Base-by-base conservation (phyloP, 371 early-diverging fungal species). In the Mortierella sp. region DNA sequence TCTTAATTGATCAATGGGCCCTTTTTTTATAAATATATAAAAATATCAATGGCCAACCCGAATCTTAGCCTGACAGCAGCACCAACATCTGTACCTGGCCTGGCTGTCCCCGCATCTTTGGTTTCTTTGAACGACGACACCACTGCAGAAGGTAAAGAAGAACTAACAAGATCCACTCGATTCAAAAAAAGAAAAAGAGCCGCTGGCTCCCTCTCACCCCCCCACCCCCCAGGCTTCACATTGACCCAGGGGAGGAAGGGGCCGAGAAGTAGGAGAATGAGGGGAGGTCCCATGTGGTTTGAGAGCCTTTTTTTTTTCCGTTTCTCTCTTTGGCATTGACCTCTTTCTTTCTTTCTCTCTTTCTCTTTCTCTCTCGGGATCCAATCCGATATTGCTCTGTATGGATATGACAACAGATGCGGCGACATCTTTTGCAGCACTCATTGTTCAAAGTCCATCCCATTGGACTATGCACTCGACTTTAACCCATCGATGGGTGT, bases 381-480 rank as follows among this genome's bases (percentile, higher is more conserved):
- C 23, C 7, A 55, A 0, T 7, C 16, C 21, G 15, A 25, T 9
- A 18, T 15, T 55, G 23, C 28, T 55, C 19, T 26, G 28, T 52
- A 14, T 53, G 5, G 12, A 47, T 26, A 15, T 19, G n/a, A n/a
- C 29, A 37, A 29, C 60, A 77, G 79, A 57, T 77, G 79, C 46
- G 79, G 79, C 57, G 79, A 77, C 46, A 77, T 77, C 69, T 77
- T 77, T 66, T 77, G 79, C 69, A 68, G 79, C 44, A 72, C 69
- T 28, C 79, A 77, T 66, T 72, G 79, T 66, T 69, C 79, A 68
- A 77, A 77, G 66, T 46, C 69, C 1, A 45, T 77, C 55, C 79
- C 72, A 19, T 60, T 77, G 44, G 79, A 77, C 47, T 56, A 72
- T 3, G 72, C 69, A 28, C 48, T 77, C 66, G 79, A 77, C 50